Percentiles rank a stretch among this genome's conserved stretches.
Conservation (phyloP, 495 filamentous ascomycete genomes). For the Niebla homalea region DNA sequence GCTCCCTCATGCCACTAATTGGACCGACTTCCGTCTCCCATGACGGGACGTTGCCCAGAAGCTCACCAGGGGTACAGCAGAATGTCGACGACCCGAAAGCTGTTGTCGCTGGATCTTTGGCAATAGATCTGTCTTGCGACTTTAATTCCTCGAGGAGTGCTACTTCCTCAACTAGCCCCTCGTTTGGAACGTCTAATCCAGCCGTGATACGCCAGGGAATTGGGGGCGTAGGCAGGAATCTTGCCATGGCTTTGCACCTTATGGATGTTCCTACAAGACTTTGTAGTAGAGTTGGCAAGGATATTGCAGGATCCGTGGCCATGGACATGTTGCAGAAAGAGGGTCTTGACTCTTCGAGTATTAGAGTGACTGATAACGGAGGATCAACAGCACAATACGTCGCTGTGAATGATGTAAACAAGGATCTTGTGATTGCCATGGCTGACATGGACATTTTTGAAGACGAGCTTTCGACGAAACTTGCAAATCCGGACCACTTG, state of each 20-base stretch:
- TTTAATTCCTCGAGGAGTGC: slow-evolving; percentile 34
- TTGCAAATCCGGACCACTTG: neutral
- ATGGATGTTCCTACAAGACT: slow-evolving; percentile 47
- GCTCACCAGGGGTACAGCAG: no score
- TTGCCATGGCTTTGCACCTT: slow-evolving; percentile 64
- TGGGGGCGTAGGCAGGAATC: slow-evolving; percentile 91
- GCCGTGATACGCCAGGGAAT: slow-evolving; percentile 65
- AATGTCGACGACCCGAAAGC: slow-evolving; percentile 29
- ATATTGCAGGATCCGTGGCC: slow-evolving; percentile 61
- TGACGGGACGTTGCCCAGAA: no score
- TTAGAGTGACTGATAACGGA: slow-evolving; percentile 40
- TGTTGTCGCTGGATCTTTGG: slow-evolving; percentile 80
- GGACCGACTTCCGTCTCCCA: no score
- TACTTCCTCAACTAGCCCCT: slow-evolving; percentile 29
- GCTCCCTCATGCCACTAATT: no score
- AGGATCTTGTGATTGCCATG: slow-evolving; percentile 76
- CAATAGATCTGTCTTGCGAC: slow-evolving; percentile 78
- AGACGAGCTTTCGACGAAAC: slow-evolving; percentile 18
- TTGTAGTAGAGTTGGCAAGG: slow-evolving; percentile 64
- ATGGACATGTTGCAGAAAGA: slow-evolving; percentile 44
- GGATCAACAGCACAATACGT: slow-evolving; percentile 78
- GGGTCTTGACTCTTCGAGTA: slow-evolving; percentile 49
- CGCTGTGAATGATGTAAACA: slow-evolving; percentile 69
- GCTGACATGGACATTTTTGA: slow-evolving; percentile 88
- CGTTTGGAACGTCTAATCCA: slow-evolving; percentile 74